Base-by-base conservation (phyloP, 164 flowering plant species). In the Annona cherimola region DNA sequence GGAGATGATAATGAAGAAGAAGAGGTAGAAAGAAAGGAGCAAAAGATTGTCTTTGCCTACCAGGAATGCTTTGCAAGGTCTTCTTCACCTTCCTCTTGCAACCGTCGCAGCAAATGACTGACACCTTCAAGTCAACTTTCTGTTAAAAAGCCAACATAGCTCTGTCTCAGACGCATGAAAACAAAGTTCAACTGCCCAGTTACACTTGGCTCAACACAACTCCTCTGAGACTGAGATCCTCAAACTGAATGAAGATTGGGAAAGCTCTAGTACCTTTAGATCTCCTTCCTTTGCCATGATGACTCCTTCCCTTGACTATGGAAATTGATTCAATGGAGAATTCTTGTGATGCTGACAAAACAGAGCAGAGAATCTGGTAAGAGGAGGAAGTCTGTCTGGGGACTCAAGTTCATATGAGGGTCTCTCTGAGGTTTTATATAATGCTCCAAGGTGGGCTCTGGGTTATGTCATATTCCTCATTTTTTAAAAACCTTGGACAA, bases 31-130 rank as follows among this genome's bases (percentile, higher is more conserved):
- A 2, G 40, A 35, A 62, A 26, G 3, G 9, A 62, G 39, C n/a
- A 20, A 11, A 62, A 26, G 11, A 5, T 20, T 20, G 26, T 35
- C 35, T 64, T 42, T 54, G 18, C 54, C 41, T 42, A 87, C 91
- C 91, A 67, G 84, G 86, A 67, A 87, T 66, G 19, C 80, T 73
- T 61, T 67, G 86, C 57, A 87, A 61, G 45, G 76, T 73, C 78
- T 87, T 87, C 83, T 83, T 87, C 61, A 87, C 89, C 76, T 86
- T 86, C 71, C 66, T 80, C 82, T 82, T 83, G 81, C 91, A 87
- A 61, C 89, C 91, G 20, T 87, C 89, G 54, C 90, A 87, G 77
- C 90, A 87, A 74, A 74, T 75, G 42, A 84, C 81, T 9, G 75
- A 77, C 26, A 87, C 90, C 77, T 81, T 87, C 80, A 87, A 63